Percentiles rank a stretch among this genome's conserved stretches.
Evolutionary conservation across 768 basidiomycete species (phyloP).

Genomic region (Naganishia friedmannii): DNA sequence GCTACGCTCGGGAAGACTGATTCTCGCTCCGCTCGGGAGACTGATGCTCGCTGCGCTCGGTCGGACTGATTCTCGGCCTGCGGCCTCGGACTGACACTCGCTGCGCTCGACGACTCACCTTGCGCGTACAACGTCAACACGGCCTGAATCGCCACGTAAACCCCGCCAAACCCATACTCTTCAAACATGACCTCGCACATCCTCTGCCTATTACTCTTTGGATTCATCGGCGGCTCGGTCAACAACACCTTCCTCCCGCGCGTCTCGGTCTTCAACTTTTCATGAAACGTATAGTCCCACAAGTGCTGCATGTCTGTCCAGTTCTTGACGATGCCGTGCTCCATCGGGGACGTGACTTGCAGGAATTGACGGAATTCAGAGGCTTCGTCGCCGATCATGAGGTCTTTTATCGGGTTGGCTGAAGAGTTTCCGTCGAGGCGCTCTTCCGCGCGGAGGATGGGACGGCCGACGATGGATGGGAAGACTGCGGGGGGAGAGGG

Average conservation of each 20-base stretch:
- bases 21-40: too few species aligned
- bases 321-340: conserved; percentile 96
- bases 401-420: conserved; percentile 70
- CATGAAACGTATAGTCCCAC: conserved; percentile 97
- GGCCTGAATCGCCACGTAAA: conserved; percentile 97
- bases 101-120: conserved; percentile 60
- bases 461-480: conserved; percentile 92
- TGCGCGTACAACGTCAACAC: conserved; percentile 97
- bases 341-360: conserved; percentile 96
- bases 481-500: conserved; percentile 62
- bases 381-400: conserved; percentile 98
- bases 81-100: too few species aligned
- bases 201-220: conserved; percentile 80
- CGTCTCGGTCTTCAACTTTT: conserved; percentile 87
- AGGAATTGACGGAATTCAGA: conserved; percentile 90
- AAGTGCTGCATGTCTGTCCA: conserved; percentile 99
- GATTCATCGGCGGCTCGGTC: conserved; percentile 99
- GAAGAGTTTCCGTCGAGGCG: conserved; percentile 75
- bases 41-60: too few species aligned
- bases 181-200: conserved; percentile 99
- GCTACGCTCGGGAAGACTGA: too few species aligned
- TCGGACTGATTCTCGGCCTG: too few species aligned
- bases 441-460: conserved; percentile 95
- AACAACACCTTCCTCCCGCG: conserved; percentile 82
- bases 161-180: conserved; percentile 90